Evolutionary conservation across 1,284 basidiomycete species (phyloP).

Genomic region (Trametes hirsuta): DNA sequence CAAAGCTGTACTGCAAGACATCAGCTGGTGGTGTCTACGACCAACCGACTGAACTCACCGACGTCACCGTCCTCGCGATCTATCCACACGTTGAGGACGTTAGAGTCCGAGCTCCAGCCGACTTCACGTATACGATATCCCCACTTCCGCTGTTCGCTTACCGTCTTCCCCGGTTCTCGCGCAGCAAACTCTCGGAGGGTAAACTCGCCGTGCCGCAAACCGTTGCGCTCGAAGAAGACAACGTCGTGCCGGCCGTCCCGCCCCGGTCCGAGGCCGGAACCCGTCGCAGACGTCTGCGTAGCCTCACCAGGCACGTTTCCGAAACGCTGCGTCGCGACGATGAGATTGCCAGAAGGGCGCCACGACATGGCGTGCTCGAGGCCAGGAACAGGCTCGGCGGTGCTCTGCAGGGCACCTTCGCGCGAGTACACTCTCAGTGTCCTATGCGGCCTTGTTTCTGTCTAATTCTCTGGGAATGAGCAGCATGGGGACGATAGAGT

Average conservation of each 20-base stretch:
- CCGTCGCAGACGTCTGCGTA: constrained; percentile 37
- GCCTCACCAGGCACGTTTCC: constrained; percentile 34
- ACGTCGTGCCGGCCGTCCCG: constrained; percentile 80
- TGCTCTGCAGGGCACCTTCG: constrained; percentile 80
- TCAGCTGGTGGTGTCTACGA: background rate
- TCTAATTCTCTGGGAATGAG: background rate
- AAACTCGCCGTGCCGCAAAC: constrained; percentile 91
- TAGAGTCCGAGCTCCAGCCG: constrained; percentile 90
- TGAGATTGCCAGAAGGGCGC: constrained; percentile 89
- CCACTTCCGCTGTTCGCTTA: constrained; percentile 41
- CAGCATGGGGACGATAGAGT: background rate
- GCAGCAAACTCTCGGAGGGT: constrained; percentile 53
- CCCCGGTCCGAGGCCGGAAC: constrained; percentile 70
- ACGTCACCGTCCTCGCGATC: constrained; percentile 69
- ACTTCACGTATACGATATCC: constrained; percentile 78
- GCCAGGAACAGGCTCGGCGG: constrained; percentile 83
- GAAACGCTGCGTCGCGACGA: constrained; percentile 84
- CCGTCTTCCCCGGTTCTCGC: background rate
- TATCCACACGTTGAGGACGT: constrained; percentile 85
- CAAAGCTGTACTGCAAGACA: constrained; percentile 81
- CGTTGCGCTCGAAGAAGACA: constrained; percentile 96
- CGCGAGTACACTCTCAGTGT: constrained; percentile 83
- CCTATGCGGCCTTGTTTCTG: constrained; percentile 42
- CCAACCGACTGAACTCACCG: constrained; percentile 43
- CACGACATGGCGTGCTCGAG: constrained; percentile 84